Evolutionary conservation across 2,329 filamentous ascomycete species (phyloP), one percentile per base, ranked within the genome.

Genomic region (Phaeosphaeria sp.): DNA sequence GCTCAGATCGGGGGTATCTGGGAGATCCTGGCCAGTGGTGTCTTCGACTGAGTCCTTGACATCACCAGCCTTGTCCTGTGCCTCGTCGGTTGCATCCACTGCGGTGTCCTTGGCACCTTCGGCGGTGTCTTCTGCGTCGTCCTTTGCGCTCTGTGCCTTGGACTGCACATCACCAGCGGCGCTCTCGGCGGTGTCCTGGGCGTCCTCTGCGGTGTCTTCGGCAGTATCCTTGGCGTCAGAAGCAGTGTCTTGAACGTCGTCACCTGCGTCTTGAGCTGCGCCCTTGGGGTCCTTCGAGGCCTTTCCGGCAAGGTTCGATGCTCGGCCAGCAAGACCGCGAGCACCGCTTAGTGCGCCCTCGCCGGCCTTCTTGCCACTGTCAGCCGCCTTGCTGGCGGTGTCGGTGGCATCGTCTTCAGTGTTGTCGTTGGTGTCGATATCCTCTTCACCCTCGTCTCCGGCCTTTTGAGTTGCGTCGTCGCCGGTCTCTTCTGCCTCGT

Each of bases 301-400:
- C 68, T 82, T 80, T 65, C 78, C 77, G 27, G 80, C 80, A 42
- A 82, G 70, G 54, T 77, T 78, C n/a, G 77, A 77, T 36, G 80
- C 81, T 65, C 80, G 79, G 59, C 78, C 79, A 63, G 81, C 79
- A 21, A 82, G 77, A 55, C 79, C 79, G 49, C 80, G 78, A 40
- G 80, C 80, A 56, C 78, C 78, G 57, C 75, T 78, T 62, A 81
- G 58, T 17, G 80, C 73, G 53, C 79, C 77, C 46, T 76, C 72
- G 48, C 71, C 73, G 25, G 70, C 60, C 60, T 77, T 63, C 63
- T 78, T 68, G 48, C 72, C 70, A 49, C 63, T 68, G 20, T 76
- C 75, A 22, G 74, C 71, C 20, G 74, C 72, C 21, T 77, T 70
- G 60, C 68, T 71, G 53, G 73, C 69, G 25, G 68, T 68, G 49